Base-by-base conservation (phyloP, 1,284 basidiomycete genomes). In the Tremellales sp. region DNA sequence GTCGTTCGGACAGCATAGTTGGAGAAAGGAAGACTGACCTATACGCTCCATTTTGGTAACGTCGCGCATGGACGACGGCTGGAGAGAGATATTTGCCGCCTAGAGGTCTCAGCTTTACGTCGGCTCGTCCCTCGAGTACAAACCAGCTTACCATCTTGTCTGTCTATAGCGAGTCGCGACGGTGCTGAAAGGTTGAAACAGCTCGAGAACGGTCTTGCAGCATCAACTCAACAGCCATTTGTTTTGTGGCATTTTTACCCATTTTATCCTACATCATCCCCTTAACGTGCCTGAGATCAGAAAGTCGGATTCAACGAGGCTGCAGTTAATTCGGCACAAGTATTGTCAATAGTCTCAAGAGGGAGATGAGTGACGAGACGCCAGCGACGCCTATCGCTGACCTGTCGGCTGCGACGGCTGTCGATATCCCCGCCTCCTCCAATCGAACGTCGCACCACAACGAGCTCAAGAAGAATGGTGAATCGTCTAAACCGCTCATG, bases 41-140 rank as follows among this genome's bases (percentile, higher is more conserved):
- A 96, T 96, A 54, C 91, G 86, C 81, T 96, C 91, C 83, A 94
- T 91, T 79, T 91, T 92, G 48, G 90, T 92, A 50, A 92, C 85
- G 67, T 94, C 90, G 52, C 89, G 82, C 55, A 92, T 73, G 33
- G 65, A 61, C 11, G 63, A 27, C 48, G 70, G 53, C 62, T 73
- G 63, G 48, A 76, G 74, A 6, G 74, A 69, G 52, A 76, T 77
- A 52, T 73, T 75, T 45, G 71, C 67, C 40, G 74, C 70, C 73
- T 75, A 21, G 4, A 13, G 6, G 39, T n/a, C n/a, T 40, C 19
- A 40, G 39, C 7, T 24, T 22, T 7, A n/a, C n/a, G n/a, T 8
- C 6, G 15, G 19, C 19, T 12, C 39, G 13, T 24, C 6, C 6
- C 7, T 21, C 5, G 39, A 19, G 19, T 5, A 5, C 33, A 7